Conservation (phyloP, 805 yeast species). For the Groenewaldozyma salmanticensis region DNA sequence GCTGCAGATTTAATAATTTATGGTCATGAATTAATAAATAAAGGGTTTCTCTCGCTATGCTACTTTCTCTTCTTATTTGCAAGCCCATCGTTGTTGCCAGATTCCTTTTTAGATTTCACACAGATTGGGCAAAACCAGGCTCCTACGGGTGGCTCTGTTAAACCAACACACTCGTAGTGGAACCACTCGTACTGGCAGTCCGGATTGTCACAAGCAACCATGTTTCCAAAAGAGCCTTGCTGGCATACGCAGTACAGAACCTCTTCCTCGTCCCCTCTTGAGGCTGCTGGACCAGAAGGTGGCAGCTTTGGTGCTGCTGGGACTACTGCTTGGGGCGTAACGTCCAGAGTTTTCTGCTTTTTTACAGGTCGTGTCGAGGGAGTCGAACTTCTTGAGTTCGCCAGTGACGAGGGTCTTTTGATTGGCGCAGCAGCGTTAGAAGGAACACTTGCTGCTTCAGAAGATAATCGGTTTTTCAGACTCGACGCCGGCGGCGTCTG, state of each 20-base stretch:
- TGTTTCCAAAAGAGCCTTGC: constrained; percentile 87
- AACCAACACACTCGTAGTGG: constrained; percentile 90
- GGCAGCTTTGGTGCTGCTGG: constrained; percentile 10
- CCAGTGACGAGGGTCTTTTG: constrained; percentile 3
- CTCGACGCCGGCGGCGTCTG: not conserved
- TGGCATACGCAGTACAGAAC: constrained; percentile 80
- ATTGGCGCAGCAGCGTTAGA: not conserved
- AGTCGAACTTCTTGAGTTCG: constrained; percentile 10
- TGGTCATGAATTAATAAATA: no score
- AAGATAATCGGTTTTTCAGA: not conserved
- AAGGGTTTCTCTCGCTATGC: not conserved
- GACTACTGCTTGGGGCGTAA: constrained; percentile 5
- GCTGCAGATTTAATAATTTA: no score
- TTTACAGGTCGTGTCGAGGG: constrained; percentile 15
- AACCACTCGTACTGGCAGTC: constrained; percentile 91
- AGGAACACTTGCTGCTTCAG: not conserved
- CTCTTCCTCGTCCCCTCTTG: constrained; percentile 53
- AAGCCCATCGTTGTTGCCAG: constrained; percentile 14
- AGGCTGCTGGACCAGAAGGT: constrained; percentile 9
- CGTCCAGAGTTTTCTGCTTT: constrained; percentile 11
- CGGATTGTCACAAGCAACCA: constrained; percentile 93
- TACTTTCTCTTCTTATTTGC: constrained; percentile 21
- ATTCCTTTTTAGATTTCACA: constrained; percentile 26
- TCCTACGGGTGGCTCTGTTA: constrained; percentile 80
- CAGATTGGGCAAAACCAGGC: constrained; percentile 95